Conservation (phyloP, 345 rosid species). For the Streptanthus diversifolius region DNA sequence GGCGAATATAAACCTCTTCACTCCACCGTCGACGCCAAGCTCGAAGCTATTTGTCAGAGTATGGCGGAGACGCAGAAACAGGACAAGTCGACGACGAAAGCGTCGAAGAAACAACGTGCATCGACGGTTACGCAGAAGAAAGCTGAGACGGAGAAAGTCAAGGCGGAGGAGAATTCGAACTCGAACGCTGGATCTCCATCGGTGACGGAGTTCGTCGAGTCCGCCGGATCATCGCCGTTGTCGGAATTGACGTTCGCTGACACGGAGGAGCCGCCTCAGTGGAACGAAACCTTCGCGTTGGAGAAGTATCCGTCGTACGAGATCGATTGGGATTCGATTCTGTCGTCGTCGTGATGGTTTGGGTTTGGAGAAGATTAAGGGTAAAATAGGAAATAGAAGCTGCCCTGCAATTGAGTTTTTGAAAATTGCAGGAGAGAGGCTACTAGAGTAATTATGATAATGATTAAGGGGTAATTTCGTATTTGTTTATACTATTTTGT, state of each 20-base stretch:
- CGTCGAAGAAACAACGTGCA: conserved; percentile 34
- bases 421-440: conserved; percentile 34
- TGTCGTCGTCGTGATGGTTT: not conserved
- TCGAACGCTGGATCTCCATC: conserved; percentile 34
- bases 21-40: conserved; percentile 84
- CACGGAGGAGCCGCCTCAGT: conserved; percentile 37
- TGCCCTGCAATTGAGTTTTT: conserved; percentile 41
- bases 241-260: conserved; percentile 57
- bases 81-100: conserved; percentile 43
- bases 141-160: conserved; percentile 27
- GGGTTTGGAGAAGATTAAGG: conserved; percentile 11
- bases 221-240: conserved; percentile 54
- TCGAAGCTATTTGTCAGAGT: conserved; percentile 72
- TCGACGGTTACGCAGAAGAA: conserved; percentile 12
- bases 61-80: conserved; percentile 55
- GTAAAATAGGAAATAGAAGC: conserved; percentile 20
- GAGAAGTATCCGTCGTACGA: conserved; percentile 86
- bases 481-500: conserved; percentile 13
- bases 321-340: conserved; percentile 81
- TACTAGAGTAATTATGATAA: not conserved
- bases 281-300: conserved; percentile 63
- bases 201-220: conserved; percentile 46
- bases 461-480: not conserved
- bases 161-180: conserved; percentile 37
- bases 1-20: conserved; percentile 85